Evolutionary conservation across 805 yeast species (phyloP), one percentile per base, ranked within the genome.

Genomic region (Hanseniaspora clermontiae): DNA sequence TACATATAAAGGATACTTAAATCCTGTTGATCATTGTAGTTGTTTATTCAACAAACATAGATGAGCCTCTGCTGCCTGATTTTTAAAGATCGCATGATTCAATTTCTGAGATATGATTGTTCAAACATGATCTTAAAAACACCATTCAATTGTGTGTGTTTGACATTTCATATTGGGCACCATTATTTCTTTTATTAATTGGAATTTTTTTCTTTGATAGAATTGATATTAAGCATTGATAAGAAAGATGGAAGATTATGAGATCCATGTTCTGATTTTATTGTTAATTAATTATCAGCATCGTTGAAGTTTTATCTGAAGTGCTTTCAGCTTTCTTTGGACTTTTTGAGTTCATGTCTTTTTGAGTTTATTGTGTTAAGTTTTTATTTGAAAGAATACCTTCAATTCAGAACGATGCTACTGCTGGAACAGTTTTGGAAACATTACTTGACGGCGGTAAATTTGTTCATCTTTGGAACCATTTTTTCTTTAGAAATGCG

Each of bases 341-440:
- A 45, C 3, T 8, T 31, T 31, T 45, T 31, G 11, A 31, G 37
- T 17, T 24, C 27, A 17, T 15, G 7, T 19, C 46, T 24, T 29
- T 45, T 31, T n/a, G 37, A 31, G 20, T 29, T 17, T 45, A 4
- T 31, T 45, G 11, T 29, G 37, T 45, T n/a, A n/a, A 12, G 29
- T 31, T 24, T n/a, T 43, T n/a, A 15, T 29, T 45, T 5, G 27
- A 24, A 31, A 45, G 15, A 12, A 11, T 17, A 3, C 24, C 31
- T 19, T 36, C 24, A 34, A n/a, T 43, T 24, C 8, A 29, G 37
- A 34, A 42, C 43, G 12, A 17, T 17, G 8, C 24, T 38, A 29
- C 57, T 53, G 57, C 57, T 53, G 57, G 57, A 53, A 19, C 20
- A 53, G 51, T 42, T 53, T 46, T 53, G 57, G 57, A 53, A 53